phyloP scores from a whole-genome alignment of 768 basidiomycete genomes.

The Lentinula sp. region DNA sequence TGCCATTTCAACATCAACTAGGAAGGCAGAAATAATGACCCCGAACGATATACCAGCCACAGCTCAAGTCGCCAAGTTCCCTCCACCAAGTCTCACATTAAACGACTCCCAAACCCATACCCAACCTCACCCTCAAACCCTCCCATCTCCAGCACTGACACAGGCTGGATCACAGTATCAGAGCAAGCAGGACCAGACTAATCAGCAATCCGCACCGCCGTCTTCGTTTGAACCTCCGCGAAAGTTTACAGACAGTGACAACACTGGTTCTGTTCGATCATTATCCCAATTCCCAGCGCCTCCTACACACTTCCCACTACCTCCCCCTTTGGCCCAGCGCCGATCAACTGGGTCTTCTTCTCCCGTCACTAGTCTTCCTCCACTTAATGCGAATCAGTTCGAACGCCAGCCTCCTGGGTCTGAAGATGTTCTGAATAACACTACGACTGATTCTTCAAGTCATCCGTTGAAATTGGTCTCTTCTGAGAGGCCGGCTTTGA shows the following conservation, averaged over 20 bases:
- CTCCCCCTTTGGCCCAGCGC: constrained; percentile 24
- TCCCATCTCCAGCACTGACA: background rate
- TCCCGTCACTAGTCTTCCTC: constrained; percentile 15
- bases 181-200: constrained; percentile 9
- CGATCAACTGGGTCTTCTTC: constrained; percentile 20
- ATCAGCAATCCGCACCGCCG: constrained; percentile 12
- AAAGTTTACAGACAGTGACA: constrained; percentile 27
- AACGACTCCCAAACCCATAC: background rate
- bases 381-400: background rate
- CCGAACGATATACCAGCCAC: background rate
- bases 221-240: constrained; percentile 31
- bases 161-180: constrained; percentile 5
- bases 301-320: constrained; percentile 67
- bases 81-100: background rate
- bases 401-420: background rate
- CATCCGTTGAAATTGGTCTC: background rate
- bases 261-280: constrained; percentile 55
- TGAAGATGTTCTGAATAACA: background rate
- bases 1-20: background rate
- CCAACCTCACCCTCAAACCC: background rate
- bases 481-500: background rate
- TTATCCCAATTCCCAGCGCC: constrained; percentile 71
- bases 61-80: background rate
- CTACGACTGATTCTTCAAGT: background rate
- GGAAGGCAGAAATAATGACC: background rate